Evolutionary conservation across 1,284 basidiomycete species (phyloP), one percentile per base, ranked within the genome.

Genomic region (Puccinia novopanici): DNA sequence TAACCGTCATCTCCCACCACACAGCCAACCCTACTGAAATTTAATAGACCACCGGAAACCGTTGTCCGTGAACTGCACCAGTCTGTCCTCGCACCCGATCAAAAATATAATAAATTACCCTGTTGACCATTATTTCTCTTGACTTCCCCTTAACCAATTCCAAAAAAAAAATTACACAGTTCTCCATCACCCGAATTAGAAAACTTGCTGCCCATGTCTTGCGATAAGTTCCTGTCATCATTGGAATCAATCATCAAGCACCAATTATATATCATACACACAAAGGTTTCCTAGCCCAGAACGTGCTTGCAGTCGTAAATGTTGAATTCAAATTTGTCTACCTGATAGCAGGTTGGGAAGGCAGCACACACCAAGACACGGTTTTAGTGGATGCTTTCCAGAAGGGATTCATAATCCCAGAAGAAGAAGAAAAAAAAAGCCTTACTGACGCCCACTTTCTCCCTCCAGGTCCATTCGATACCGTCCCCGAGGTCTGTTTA

Each of bases 401-500:
- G 6, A 57, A 57, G 22, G 55, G 55, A 8, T 57, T 57, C 55
- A n/a, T 6, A 57, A 57, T 57, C 5, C 55, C 55, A 6, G 55
- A 57, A 19, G 22, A 57, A 27, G 15, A 57, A 57, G n/a, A 24
- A 54, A 55, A 30, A 27, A 3, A 3, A 22, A 34, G 9, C 3
- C 27, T 24, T 65, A 52, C 22, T 61, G 37, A 5, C 34, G 42
- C 3, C 42, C 17, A 40, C 65, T 10, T 22, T 42, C 24, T 50
- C 57, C 68, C 45, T 90, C 91, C 91, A 83, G 92, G 92, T 84
- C 91, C 93, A 4, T 94, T 90, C 84, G 92, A 94, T 85, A 93
- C 92, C 45, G 91, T 92, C 13, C 92, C 92, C 0, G 92, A 93
- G 86, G 91, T 93, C 54, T 90, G 89, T 85, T 89, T 93, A 82